Evolutionary conservation across 2,329 filamentous ascomycete species (phyloP).

Genomic region (Neopestalotiopsis sp.): DNA sequence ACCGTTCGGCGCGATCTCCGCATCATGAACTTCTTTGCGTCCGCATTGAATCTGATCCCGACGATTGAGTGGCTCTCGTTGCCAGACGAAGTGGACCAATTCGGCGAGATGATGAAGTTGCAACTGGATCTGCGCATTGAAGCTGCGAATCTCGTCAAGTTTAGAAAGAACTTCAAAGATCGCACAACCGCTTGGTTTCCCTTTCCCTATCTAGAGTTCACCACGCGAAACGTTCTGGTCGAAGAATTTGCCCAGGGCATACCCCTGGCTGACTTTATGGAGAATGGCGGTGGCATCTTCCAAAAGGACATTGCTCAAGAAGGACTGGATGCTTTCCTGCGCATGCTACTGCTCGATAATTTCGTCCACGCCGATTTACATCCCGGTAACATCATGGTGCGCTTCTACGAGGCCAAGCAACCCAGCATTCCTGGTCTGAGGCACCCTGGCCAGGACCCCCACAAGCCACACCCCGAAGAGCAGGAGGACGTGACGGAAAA

Average conservation of each 20-base stretch:
- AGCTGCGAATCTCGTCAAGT: conserved; percentile 84
- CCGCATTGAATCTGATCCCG: conserved; percentile 81
- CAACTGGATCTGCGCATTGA: conserved; percentile 96
- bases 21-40: conserved; percentile 94
- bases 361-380: conserved; percentile 97
- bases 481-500: conserved; percentile 80
- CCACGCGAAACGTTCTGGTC: conserved; percentile 87
- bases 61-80: conserved; percentile 98
- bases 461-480: conserved; percentile 29
- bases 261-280: conserved; percentile 85
- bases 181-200: conserved; percentile 96
- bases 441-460: conserved; percentile 36
- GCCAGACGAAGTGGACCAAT: conserved; percentile 91
- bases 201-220: conserved; percentile 90
- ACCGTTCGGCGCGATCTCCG: conserved; percentile 87
- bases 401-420: conserved; percentile 86
- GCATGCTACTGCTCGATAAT: conserved; percentile 96
- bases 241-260: conserved; percentile 97
- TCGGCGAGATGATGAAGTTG: conserved; percentile 98
- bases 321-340: conserved; percentile 91
- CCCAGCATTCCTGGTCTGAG: conserved; percentile 64
- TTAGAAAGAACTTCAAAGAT: conserved; percentile 88
- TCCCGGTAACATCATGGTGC: conserved; percentile 98
- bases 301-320: conserved; percentile 94
- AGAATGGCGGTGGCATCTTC: conserved; percentile 89